phyloP scores from a whole-genome alignment of 345 rosid genomes.

The Raphanus sativus region DNA sequence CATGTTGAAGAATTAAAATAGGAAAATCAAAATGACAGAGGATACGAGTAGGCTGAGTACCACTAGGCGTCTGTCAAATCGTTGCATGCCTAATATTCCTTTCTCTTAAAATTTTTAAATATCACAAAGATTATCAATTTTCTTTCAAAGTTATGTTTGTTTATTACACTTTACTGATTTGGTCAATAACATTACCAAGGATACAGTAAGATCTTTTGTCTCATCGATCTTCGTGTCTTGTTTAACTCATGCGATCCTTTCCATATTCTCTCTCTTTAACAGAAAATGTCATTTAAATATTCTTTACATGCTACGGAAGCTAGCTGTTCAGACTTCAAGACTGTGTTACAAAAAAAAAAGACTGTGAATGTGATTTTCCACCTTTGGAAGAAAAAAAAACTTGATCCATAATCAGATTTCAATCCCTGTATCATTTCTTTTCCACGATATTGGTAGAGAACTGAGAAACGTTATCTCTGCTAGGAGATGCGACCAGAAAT shows the following conservation, averaged over 20 bases:
- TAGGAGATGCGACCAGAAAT: too few relatives aligned
- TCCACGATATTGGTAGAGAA: too few relatives aligned
- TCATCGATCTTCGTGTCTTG: slow-evolving; percentile 12
- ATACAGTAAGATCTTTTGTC: slow-evolving; percentile 18
- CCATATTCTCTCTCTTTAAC: neutral
- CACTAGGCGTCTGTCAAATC: slow-evolving; percentile 34
- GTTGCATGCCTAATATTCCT: slow-evolving; percentile 31
- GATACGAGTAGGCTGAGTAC: slow-evolving; percentile 6
- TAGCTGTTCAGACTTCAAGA: too few relatives aligned
- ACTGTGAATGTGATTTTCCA: too few relatives aligned
- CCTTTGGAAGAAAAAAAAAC: too few relatives aligned
- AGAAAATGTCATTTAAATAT: too few relatives aligned
- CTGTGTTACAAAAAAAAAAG: too few relatives aligned
- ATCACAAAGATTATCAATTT: slow-evolving; percentile 12
- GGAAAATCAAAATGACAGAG: slow-evolving; percentile 1
- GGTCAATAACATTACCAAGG: slow-evolving; percentile 24
- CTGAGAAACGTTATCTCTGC: too few relatives aligned
- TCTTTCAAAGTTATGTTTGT: slow-evolving; percentile 1
- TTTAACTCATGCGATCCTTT: slow-evolving; percentile 10
- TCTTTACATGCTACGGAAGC: too few relatives aligned
- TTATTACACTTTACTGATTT: slow-evolving; percentile 25
- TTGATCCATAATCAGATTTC: too few relatives aligned
- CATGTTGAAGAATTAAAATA: neutral
- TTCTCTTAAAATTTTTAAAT: neutral
- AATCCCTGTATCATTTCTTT: too few relatives aligned